phyloP scores from a whole-genome alignment of 139 green algal species.

The Asterochloris sp. region DNA sequence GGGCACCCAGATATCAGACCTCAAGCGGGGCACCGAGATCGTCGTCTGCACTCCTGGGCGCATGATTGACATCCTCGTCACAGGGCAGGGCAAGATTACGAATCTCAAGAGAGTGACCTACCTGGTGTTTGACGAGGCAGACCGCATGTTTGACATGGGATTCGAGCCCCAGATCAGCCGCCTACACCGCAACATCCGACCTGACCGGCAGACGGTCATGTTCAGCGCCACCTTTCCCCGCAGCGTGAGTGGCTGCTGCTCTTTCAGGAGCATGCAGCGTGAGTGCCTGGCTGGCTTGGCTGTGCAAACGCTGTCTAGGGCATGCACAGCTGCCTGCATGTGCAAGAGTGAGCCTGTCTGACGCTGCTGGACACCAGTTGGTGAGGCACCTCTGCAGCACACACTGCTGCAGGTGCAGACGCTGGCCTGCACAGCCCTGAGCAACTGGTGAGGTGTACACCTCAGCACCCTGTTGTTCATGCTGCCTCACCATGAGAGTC shows the following conservation, averaged over 20 bases:
- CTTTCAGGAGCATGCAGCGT: no score
- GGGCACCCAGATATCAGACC: conserved; percentile 88
- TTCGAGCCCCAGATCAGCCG: conserved; percentile 86
- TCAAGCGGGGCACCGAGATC: conserved; percentile 88
- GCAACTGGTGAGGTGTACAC: background rate
- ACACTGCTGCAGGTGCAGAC: no score
- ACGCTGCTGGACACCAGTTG: no score
- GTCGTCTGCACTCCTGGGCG: conserved; percentile 95
- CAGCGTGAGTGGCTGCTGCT: conserved; percentile 34
- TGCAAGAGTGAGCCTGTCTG: no score
- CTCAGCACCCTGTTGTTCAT: background rate
- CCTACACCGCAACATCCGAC: conserved; percentile 83
- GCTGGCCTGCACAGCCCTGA: no score
- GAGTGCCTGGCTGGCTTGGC: no score
- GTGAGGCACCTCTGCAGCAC: no score
- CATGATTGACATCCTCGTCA: conserved; percentile 98
- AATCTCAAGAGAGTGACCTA: conserved; percentile 95
- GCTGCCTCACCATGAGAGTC: no score
- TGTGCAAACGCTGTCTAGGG: no score
- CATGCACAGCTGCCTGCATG: no score
- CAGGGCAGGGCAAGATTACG: conserved; percentile 85
- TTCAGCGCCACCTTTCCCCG: conserved; percentile 97
- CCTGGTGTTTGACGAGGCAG: conserved; percentile 97
- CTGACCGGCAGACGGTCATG: conserved; percentile 95
- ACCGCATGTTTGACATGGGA: conserved; percentile 99